Base-by-base conservation (phyloP, 768 basidiomycete species). In the Mycena vulgaris region DNA sequence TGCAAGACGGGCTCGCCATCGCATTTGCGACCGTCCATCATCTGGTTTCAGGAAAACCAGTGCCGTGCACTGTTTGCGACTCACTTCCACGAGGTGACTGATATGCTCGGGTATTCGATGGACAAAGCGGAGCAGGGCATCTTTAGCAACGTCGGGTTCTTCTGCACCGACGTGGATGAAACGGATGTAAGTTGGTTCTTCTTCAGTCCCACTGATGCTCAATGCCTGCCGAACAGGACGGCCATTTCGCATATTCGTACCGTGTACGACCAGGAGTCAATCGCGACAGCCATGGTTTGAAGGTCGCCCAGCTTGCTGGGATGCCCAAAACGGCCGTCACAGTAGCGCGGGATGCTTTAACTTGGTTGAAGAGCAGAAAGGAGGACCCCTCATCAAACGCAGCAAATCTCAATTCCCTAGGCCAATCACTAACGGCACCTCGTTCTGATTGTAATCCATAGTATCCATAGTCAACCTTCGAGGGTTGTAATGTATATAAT, bases 51-150 rank as follows among this genome's bases (percentile, higher is more conserved):
- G 86, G 88, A 33, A 95, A 45, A 94, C 75, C 82, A 84, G 59
- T 95, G 93, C 77, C 89, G 96, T 21, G 87, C 95, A n/a, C 83
- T 99, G 33, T 99, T 99, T 77, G 97, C 97, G 9, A 99, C 97
- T n/a, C 97, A 99, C 81, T 98, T 98, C 77, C 97, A 99, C 78
- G 96, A 98, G 77, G 82, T 99, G 25, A 91, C 93, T 2, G 90
- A 94, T 68, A 90, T 98, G 88, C 84, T 99, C 23, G 90, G 92
- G 0, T 90, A 90, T 75, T 79, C 82, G 33, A 78, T 86, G 27
- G 79, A 84, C 65, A 76, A 83, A 59, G 78, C 71, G 55, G 87
- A 86, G 9, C 72, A 78, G 62, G 88, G 86, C 16, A 73, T 85
- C 13, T 93, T 93, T 81, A 71, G 80, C 8, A 87, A 87, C 9